phyloP scores from a whole-genome alignment of 345 rosid species.

The Eucalyptus caleyi region DNA sequence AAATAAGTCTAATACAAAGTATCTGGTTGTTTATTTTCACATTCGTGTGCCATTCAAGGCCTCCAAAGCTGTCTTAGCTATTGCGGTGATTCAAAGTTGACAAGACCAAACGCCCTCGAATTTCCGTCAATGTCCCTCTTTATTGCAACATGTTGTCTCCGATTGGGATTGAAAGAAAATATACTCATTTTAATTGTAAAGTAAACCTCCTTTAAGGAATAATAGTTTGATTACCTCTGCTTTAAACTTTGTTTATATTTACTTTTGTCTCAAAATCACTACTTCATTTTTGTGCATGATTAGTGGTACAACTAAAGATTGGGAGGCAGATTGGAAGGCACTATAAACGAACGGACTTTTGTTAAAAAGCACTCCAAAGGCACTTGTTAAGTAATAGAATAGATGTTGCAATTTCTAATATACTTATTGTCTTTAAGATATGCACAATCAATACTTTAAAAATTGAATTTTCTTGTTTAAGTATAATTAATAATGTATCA shows the following conservation, averaged over 20 bases:
- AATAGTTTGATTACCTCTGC: neutral
- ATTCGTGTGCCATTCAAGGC: constrained; percentile 22
- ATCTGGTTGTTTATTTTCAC: neutral
- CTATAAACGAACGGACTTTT: neutral
- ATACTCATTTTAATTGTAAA: neutral
- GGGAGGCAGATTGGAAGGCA: neutral
- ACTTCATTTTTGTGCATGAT: neutral
- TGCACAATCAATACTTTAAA: neutral
- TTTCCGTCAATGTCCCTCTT: constrained; percentile 38
- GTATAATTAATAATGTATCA: neutral
- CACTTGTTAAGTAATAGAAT: neutral
- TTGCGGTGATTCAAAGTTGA: constrained; percentile 33
- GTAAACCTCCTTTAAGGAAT: neutral
- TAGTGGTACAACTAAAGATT: neutral
- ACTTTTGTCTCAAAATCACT: neutral
- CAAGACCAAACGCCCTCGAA: constrained; percentile 62
- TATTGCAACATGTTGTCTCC: constrained; percentile 12
- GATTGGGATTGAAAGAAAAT: neutral
- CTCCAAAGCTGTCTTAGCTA: constrained; percentile 39
- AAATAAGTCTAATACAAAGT: neutral
- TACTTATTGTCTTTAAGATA: neutral
- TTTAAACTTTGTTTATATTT: neutral
- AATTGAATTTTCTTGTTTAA: neutral
- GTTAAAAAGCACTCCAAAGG: neutral
- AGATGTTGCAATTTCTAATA: neutral